Base-by-base conservation (phyloP, 805 yeast genomes). In the Nakazawaea ambrosiae region DNA sequence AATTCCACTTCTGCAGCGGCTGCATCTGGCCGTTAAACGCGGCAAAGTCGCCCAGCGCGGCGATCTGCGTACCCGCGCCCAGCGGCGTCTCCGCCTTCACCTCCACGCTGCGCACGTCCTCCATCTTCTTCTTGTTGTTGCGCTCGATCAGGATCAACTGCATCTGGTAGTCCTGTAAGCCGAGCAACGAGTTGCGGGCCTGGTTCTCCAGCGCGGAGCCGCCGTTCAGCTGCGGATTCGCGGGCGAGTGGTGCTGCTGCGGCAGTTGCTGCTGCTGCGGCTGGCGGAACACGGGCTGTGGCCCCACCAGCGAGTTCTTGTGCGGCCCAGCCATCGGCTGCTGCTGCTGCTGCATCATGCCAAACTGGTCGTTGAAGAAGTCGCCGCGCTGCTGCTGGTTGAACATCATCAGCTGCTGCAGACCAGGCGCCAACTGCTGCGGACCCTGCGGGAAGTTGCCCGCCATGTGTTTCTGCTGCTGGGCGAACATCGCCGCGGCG, bases 111-210 rank as follows among this genome's bases (percentile, higher is more conserved):
- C 76, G 55, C 4, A 71, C 75, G 36, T 66, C 70, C 47, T 73
- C 78, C 34, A 82, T 61, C 38, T 84, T 68, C 54, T 75, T 76
- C 53, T 81, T 79, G 56, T 82, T 85, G 53, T 83, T 89, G 45
- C 74, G 74, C 49, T 85, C 95, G 51, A 86, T 60, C 37, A 81
- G 54, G 71, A 82, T 72, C 46, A 84, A 61, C 56, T 84, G 90
- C 66, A 75, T 78, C 55, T 85, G 94, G 55, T 86, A 85, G 52
- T 85, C 94, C 49, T 81, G 85, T 27, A 85, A 23, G 5, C 42
- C 42, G 12, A 34, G 15, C 10, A 39, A 24, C 16, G 42, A 33
- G 25, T 25, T 39, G 25, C 37, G 33, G 5, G 37, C 35, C 20
- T 34, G 37, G 16, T 25, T 36, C 15, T 36, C 40, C 12, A 22